Base-by-base conservation (phyloP, 225 moss, liverwort and hornwort genomes). In the Marchantia paleacea region DNA sequence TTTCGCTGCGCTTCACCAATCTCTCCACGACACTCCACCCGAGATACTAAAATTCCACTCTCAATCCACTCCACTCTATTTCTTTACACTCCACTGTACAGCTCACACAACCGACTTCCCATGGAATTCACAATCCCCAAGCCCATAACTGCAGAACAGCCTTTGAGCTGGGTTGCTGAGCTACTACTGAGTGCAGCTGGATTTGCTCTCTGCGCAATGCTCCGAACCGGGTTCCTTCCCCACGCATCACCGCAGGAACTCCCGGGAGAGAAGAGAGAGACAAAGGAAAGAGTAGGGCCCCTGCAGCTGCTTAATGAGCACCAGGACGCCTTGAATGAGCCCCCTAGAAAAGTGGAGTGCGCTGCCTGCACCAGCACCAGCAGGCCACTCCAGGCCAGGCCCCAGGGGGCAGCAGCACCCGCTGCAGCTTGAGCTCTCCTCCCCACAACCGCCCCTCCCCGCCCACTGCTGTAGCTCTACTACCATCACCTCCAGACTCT, bases 51-150 rank as follows among this genome's bases (percentile, higher is more conserved):
- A 75, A 4, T 60, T 39, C 31, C 75, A 60, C 19, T 58, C 58
- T 47, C 16, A 76, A 76, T 60, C 75, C 58, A 76, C 75, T 7
- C 75, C 75, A 61, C 39, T 58, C 60, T 54, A 31, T 60, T 76
- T 39, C 39, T 39, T 39, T 47, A 55, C 47, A 30, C 75, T 60
- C 60, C 20, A 31, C 75, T 31, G 75, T 76, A 39, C 58, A 60
- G 39, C 75, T 76, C 75, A 58, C 31, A 61, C 64, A 64, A 64
- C 31, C 58, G 29, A 1, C 55, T 53, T 75, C 8, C 6, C 13
- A 47, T 11, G 30, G 75, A 39, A 76, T 28, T 19, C 60, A 14
- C 29, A 60, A 26, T 22, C 75, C 30, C 20, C 58, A 26, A 39
- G 3, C 7, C 58, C 20, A 60, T 39, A 2, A 5, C 39, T 2